Conservation (phyloP, 1,284 basidiomycete genomes). For the Violaceomyces palustris region DNA sequence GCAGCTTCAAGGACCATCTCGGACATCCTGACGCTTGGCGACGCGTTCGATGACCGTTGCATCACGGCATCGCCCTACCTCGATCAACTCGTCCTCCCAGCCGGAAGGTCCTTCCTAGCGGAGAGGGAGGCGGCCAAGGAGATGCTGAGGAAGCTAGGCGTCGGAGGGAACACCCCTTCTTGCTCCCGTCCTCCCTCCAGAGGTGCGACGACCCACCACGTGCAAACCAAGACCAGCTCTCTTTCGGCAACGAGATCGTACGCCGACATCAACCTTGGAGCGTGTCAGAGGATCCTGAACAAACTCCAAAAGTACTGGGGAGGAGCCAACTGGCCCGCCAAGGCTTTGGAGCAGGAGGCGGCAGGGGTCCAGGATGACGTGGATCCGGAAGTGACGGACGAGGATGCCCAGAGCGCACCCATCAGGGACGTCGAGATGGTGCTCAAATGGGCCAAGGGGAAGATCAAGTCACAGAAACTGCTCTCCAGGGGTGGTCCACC, state of each 20-base stretch:
- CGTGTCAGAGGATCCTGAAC: constrained; percentile 28
- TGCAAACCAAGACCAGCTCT: constrained; percentile 7
- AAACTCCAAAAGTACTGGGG: constrained; percentile 36
- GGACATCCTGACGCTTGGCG: constrained; percentile 31
- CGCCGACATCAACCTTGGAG: constrained; percentile 32
- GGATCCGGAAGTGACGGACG: constrained; percentile 32
- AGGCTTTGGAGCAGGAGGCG: constrained; percentile 37
- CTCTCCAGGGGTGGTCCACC: constrained; percentile 4
- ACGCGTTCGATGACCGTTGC: constrained; percentile 27
- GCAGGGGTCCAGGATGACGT: constrained; percentile 20
- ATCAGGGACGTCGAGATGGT: constrained; percentile 43
- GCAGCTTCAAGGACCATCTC: constrained; percentile 37
- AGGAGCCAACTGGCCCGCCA: constrained; percentile 34
- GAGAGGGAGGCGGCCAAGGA: constrained; percentile 33
- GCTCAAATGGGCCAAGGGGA: constrained; percentile 33
- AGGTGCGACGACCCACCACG: constrained; percentile 8
- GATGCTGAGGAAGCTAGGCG: constrained; percentile 26
- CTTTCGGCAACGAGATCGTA: constrained; percentile 26
- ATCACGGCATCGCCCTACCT: constrained; percentile 33
- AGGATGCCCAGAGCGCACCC: constrained; percentile 34
- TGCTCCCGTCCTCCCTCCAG: constrained; percentile 18
- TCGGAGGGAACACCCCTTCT: constrained; percentile 22
- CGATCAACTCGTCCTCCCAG: constrained; percentile 38
- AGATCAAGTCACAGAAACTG: constrained; percentile 13
- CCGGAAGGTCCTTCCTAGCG: constrained; percentile 31